Evolutionary conservation across 257 asterid genomes (phyloP).

Genomic region (Salvia hispanica): DNA sequence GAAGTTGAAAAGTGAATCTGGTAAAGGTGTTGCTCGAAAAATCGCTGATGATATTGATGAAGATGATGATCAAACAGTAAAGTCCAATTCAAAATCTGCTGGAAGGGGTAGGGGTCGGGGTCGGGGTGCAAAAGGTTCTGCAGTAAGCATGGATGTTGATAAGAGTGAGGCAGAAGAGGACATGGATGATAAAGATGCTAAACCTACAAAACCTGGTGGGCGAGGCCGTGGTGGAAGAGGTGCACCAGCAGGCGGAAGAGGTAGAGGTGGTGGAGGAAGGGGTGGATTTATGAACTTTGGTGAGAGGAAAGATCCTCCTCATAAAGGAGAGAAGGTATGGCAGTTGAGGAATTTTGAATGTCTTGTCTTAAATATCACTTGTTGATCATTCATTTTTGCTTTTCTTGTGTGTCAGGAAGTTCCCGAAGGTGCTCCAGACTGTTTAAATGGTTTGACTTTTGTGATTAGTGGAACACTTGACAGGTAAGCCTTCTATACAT

Average conservation of each 20-base stretch:
- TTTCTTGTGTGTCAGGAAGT: slow-evolving; percentile 68
- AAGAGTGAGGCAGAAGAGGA: slow-evolving; percentile 69
- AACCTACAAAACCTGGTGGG: slow-evolving; percentile 72
- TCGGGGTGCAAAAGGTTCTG: slow-evolving; percentile 66
- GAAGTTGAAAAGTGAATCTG: slow-evolving; percentile 70
- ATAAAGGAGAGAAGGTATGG: slow-evolving; percentile 94
- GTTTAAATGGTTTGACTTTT: slow-evolving; percentile 90
- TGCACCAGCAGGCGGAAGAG: slow-evolving; percentile 78
- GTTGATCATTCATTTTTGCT: slow-evolving; percentile 24
- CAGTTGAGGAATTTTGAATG: slow-evolving; percentile 22
- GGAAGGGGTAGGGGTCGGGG: slow-evolving; percentile 92
- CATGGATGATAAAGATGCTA: slow-evolving; percentile 50
- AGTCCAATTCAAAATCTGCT: slow-evolving; percentile 56
- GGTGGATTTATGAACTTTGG: slow-evolving; percentile 97
- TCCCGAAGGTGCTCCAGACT: slow-evolving; percentile 90
- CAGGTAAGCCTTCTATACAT: slow-evolving; percentile 53
- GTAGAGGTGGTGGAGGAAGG: slow-evolving; percentile 96
- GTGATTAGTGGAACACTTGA: slow-evolving; percentile 99
- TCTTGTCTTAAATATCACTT: slow-evolving; percentile 30
- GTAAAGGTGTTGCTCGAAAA: slow-evolving; percentile 58
- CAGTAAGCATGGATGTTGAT: slow-evolving; percentile 49
- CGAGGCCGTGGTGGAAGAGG: slow-evolving; percentile 93
- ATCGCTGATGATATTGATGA: slow-evolving; percentile 57
- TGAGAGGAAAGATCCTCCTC: slow-evolving; percentile 99
- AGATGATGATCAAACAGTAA: slow-evolving; percentile 50